Base-by-base conservation (phyloP, 176 grass and related monocot species). In the Secale cereale region DNA sequence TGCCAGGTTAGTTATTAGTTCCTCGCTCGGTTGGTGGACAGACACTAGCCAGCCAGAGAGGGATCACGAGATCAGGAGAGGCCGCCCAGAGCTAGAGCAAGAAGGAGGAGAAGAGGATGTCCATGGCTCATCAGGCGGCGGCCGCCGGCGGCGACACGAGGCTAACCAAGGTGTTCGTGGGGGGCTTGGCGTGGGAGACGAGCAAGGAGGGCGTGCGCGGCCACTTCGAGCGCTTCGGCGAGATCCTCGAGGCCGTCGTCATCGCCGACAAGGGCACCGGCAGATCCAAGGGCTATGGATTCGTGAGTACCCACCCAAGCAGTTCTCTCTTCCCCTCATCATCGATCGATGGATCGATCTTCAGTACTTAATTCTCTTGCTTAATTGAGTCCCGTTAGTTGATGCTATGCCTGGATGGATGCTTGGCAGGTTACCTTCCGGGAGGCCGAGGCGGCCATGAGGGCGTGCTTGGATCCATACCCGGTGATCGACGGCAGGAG, bases 161-260 rank as follows among this genome's bases (percentile, higher is more conserved):
- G 23, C 46, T 87, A 48, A 91, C 89, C 20, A 91, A 87, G 81
- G 36, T 91, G 69, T 91, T 91, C 69, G 89, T 87, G 62, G 89
- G 89, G 4, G 89, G 89, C 0, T 81, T 91, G 36, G 89, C 89
- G 12, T 91, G 86, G 83, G 86, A 92, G 83, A 88, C 83, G 78
- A 60, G 74, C 59, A 83, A 91, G 81, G 89, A 91, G 37, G 89
- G 85, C 19, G 59, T 91, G 76, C 67, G 70, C 13, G 48, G 69
- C 61, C 76, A 91, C 76, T 91, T 91, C 70, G 81, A 84, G 69
- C 85, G 79, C 60, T 99, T 89, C 81, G 97, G 97, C 7, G 93
- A 99, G 13, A 99, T 94, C 83, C 91, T 96, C 27, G 97, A 99
- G 86, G 97, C 97, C 17, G 97, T 96, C 33, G 93, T 99, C 75